Evolutionary conservation across 768 basidiomycete genomes (phyloP).

Genomic region (Mycena latifolia): DNA sequence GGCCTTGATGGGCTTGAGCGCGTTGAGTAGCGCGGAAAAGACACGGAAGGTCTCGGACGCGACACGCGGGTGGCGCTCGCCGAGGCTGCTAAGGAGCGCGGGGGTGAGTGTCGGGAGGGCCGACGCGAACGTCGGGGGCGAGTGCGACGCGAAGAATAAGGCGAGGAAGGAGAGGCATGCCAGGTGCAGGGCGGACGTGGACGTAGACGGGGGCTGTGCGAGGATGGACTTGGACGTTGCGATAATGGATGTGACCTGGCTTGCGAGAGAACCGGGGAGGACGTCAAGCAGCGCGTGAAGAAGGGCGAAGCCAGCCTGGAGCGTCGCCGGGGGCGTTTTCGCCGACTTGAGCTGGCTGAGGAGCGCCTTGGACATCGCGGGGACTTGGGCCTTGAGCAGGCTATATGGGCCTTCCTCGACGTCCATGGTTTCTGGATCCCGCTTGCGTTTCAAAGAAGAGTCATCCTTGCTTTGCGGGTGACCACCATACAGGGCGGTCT

Average conservation of each 20-base stretch:
- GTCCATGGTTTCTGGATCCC: slow-evolving; percentile 82
- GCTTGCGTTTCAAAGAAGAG: slow-evolving; percentile 74
- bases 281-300: slow-evolving; percentile 82
- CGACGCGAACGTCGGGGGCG: slow-evolving; percentile 66
- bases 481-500: slow-evolving; percentile 86
- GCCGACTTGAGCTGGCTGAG: slow-evolving; percentile 87
- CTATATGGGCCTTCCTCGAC: slow-evolving; percentile 79
- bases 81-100: slow-evolving; percentile 78
- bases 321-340: slow-evolving; percentile 80
- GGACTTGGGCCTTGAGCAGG: slow-evolving; percentile 81
- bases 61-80: slow-evolving; percentile 90
- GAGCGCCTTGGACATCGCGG: slow-evolving; percentile 82
- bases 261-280: slow-evolving; percentile 85
- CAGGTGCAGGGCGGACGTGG: slow-evolving; percentile 85
- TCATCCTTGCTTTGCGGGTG: slow-evolving; percentile 66
- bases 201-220: slow-evolving; percentile 76
- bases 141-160: slow-evolving; percentile 81
- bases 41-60: slow-evolving; percentile 90
- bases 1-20: slow-evolving; percentile 74
- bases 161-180: slow-evolving; percentile 89
- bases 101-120: slow-evolving; percentile 79
- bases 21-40: slow-evolving; percentile 85
- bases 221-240: slow-evolving; percentile 74
- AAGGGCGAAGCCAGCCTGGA: slow-evolving; percentile 89
- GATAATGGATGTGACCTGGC: slow-evolving; percentile 73